Base-by-base conservation (phyloP, 805 yeast species). In the Saccharomycopsis malanga region DNA sequence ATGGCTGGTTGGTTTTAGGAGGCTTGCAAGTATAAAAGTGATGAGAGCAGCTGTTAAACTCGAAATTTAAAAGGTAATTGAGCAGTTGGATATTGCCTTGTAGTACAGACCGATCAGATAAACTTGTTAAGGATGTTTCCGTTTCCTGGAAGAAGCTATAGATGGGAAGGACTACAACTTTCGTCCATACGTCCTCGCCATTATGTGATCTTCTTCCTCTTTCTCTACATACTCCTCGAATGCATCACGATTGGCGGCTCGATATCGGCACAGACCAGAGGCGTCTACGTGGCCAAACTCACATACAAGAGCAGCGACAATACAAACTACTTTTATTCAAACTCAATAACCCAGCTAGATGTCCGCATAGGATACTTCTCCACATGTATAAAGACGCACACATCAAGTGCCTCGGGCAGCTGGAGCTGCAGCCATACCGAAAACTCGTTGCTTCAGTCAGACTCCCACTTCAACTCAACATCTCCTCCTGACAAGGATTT, bases 311-410 rank as follows among this genome's bases (percentile, higher is more conserved):
- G 40, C 15, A 39, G 41, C 4, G 53, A 49, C 29, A 52, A 49
- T 38, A 49, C 55, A 7, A 36, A 46, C 18, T 44, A 44, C 25
- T 46, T 49, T 27, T 49, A 40, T 34, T 34, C 47, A 3, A 38
- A 35, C 14, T 34, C 53, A 3, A 36, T 52, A 4, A 30, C 42
- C 12, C 35, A 52, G 32, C 27, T 52, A 7, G 38, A 49, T 17
- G 53, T 49, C 15, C 37, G 53, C 39, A 37, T 52, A 21, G 55
- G 55, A 3, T 52, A 52, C 39, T 52, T 52, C 37, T 37, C 47
- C 4, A 46, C 53, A 2, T 52, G 55, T 35, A 35, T 52, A 18
- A 49, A 46, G 22, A 34, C 47, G n/a, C 30, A 34, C 10, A 46
- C 45, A 14, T 14, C 29, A 4, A 39, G 23, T 12, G 34, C 24